These are phyloP conservation scores for Rheum nobile DNA, from an alignment of 148 eudicot genomes.

Conservation along the genomic window DNA sequence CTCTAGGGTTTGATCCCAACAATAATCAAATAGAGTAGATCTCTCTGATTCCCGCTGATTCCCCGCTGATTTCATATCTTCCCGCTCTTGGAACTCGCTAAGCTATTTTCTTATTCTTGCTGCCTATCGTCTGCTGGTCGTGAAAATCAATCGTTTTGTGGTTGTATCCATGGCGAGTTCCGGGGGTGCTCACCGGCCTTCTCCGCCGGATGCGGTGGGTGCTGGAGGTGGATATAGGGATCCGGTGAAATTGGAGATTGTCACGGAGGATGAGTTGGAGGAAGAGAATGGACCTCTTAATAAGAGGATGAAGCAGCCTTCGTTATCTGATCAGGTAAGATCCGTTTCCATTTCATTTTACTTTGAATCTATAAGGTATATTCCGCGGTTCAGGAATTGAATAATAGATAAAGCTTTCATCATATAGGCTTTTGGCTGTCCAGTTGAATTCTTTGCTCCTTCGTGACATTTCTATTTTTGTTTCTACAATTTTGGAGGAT, in stretches of 20 bases:
- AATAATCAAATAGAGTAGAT: not conserved
- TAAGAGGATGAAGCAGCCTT: constrained; percentile 29
- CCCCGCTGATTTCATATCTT: not conserved
- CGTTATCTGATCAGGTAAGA: constrained; percentile 22
- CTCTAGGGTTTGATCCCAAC: not conserved
- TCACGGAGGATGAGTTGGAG: constrained; percentile 27
- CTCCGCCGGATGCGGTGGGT: not conserved
- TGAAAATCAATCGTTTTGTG: not conserved
- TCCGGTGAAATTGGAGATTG: constrained; percentile 30
- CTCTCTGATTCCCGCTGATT: not conserved
- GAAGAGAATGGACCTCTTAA: constrained; percentile 26
- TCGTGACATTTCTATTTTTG: no score
- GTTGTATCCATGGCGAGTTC: constrained; percentile 15
- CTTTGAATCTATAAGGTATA: not conserved
- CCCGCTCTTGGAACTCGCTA: not conserved
- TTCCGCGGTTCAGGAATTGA: not conserved
- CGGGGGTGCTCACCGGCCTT: constrained; percentile 15
- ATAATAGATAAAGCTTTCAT: not conserved
- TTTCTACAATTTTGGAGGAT: not conserved
- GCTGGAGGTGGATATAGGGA: not conserved
- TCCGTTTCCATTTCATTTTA: not conserved
- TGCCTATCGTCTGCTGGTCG: not conserved
- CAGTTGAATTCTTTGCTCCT: not conserved
- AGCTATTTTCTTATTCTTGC: not conserved
- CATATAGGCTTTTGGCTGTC: not conserved